Conservation (phyloP, 768 basidiomycete genomes). For the Agaricus subrufescens region DNA sequence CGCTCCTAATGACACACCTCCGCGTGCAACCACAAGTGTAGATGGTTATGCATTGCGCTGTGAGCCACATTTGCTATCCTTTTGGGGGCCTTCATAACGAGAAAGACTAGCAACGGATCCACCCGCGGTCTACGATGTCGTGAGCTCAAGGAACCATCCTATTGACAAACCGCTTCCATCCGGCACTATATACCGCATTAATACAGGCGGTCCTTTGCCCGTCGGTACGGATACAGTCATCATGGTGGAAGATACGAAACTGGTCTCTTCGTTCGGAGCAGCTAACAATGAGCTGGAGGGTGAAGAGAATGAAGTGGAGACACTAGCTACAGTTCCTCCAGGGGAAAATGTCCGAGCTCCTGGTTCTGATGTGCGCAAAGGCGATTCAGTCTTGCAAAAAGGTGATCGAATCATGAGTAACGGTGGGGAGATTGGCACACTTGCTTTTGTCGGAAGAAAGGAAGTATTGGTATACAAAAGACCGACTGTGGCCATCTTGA, state of each 20-base stretch:
- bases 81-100: background rate
- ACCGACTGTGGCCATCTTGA: slow-evolving; percentile 75
- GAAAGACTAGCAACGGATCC: slow-evolving; percentile 49
- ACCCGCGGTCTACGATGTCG: slow-evolving; percentile 62
- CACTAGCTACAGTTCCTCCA: slow-evolving; percentile 51
- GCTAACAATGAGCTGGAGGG: slow-evolving; percentile 29
- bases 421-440: slow-evolving; percentile 82
- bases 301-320: slow-evolving; percentile 72
- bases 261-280: slow-evolving; percentile 49
- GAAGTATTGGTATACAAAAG: slow-evolving; percentile 68
- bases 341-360: slow-evolving; percentile 72
- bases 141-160: slow-evolving; percentile 51
- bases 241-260: slow-evolving; percentile 90
- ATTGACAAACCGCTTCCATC: slow-evolving; percentile 43
- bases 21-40: slow-evolving; percentile 69
- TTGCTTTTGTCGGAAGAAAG: slow-evolving; percentile 72
- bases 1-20: slow-evolving; percentile 62
- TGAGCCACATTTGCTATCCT: slow-evolving; percentile 24
- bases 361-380: slow-evolving; percentile 69
- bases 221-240: slow-evolving; percentile 72
- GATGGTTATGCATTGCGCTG: slow-evolving; percentile 85
- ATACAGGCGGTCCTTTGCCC: slow-evolving; percentile 83
- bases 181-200: slow-evolving; percentile 67
- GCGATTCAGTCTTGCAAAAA: slow-evolving; percentile 60
- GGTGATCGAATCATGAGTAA: slow-evolving; percentile 57